Base-by-base conservation (phyloP, 2,329 filamentous ascomycete genomes). In the Fusarium sp. region DNA sequence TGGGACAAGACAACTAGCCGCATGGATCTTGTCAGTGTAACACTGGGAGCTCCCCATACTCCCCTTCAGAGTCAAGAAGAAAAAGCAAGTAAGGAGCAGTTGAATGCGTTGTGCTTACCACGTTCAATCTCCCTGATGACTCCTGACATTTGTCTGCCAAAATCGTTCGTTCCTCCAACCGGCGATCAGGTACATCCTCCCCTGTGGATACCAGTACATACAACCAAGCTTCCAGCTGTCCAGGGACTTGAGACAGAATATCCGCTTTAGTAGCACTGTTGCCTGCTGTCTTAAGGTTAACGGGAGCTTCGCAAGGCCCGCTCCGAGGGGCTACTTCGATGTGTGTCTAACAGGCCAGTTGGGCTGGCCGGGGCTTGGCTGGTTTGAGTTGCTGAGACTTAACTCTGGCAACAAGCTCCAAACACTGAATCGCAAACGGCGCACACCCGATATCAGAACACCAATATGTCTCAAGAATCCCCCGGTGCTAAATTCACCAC, bases 281-380 rank as follows among this genome's bases (percentile, higher is more conserved):
- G 7, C 36, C 36, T 59, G 24, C 14, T 57, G 49, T 51, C 49
- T 36, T 36, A 43, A 34, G 19, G 23, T 49, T 32, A 38, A 40
- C 32, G 56, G 65, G 56, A 58, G 40, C 40, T 43, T 60, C 54
- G 34, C 46, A 57, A 69, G 63, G 67, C 40, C 67, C 67, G 52
- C 63, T 24, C 67, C 67, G 55, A 58, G 46, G 49, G 46, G 52
- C 36, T 55, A 52, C 30, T 45, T 38, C 34, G 17, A 42, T 28
- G 32, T 36, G 28, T 55, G 46, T 40, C 50, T 38, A 54, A 52
- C 44, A 47, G 19, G 24, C 15, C 19, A n/a, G 10, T n/a, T 11
- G 19, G 45, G 24, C 45, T 52, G 14, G 19, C 26, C n/a, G 17
- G 34, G 28, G 28, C 28, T 36, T n/a, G 34, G 17, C 17, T 36